Conservation (phyloP, 2,329 filamentous ascomycete genomes). For the Alternaria atra region DNA sequence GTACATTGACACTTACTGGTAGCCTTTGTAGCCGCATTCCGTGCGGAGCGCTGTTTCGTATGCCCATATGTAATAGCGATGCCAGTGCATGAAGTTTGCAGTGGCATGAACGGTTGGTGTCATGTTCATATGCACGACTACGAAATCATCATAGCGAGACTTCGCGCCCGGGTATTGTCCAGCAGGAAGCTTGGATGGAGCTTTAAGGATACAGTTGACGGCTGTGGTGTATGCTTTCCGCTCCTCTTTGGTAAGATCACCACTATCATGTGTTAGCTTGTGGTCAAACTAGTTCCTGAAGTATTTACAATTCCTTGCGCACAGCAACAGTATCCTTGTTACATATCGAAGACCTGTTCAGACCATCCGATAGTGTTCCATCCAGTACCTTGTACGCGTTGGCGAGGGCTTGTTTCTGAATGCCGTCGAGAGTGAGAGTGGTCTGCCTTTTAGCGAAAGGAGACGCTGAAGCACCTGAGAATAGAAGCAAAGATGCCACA, state of each 20-base stretch:
- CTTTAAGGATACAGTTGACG: conserved; percentile 42
- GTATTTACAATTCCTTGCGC: conserved; percentile 56
- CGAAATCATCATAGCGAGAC: conserved; percentile 47
- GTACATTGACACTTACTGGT: conserved; percentile 27
- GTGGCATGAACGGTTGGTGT: conserved; percentile 40
- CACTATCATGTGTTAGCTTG: conserved; percentile 23
- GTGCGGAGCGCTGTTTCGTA: conserved; percentile 54
- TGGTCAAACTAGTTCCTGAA: neutral
- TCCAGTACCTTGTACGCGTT: conserved; percentile 42
- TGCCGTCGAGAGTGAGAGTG: conserved; percentile 32
- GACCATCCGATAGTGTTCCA: conserved; percentile 39
- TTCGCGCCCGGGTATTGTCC: conserved; percentile 43
- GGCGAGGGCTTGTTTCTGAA: conserved; percentile 38
- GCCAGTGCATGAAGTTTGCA: conserved; percentile 52
- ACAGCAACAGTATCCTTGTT: conserved; percentile 52
- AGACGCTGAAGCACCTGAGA: conserved; percentile 28
- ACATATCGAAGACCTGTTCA: conserved; percentile 40
- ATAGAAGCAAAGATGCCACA: conserved; percentile 34
- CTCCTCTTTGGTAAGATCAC: conserved; percentile 40
- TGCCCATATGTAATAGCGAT: conserved; percentile 54
- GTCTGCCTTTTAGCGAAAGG: conserved; percentile 32
- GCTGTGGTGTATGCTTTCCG: conserved; percentile 46
- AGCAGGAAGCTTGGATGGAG: conserved; percentile 37
- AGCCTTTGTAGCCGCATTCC: conserved; percentile 54
- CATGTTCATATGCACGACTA: conserved; percentile 46